phyloP scores from a whole-genome alignment of 345 rosid genomes.

The Nephelium lappaceum region DNA sequence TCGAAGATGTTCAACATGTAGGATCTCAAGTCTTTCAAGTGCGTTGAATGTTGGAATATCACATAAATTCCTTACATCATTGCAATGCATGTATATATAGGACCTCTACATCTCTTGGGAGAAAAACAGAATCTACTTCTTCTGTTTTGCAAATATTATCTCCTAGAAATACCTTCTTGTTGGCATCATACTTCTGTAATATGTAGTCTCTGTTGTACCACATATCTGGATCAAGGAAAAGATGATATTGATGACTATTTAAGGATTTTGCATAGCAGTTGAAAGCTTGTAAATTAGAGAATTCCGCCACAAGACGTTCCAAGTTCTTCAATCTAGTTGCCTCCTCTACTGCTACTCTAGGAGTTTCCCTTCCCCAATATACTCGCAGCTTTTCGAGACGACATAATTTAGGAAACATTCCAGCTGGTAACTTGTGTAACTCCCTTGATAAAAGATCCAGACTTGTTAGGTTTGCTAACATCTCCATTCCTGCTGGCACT shows the following conservation, averaged over 20 bases:
- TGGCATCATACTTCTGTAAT: neutral
- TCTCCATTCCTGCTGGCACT: neutral
- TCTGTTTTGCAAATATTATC: neutral
- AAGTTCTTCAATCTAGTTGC: constrained; percentile 12
- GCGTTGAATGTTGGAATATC: neutral
- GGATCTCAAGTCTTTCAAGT: neutral
- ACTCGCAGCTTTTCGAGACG: neutral
- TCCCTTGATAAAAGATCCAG: constrained; percentile 5
- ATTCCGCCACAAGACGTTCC: neutral
- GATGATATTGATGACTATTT: neutral
- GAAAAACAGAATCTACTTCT: neutral
- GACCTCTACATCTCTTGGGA: neutral
- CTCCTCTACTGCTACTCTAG: constrained; percentile 3
- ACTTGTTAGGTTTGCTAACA: constrained; percentile 15
- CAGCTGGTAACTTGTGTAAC: constrained; percentile 4
- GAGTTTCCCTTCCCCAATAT: neutral
- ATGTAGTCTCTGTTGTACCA: neutral
- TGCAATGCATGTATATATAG: neutral
- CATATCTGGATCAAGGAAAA: neutral
- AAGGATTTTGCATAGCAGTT: neutral
- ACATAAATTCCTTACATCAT: neutral
- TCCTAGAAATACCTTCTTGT: neutral
- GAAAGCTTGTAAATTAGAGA: neutral
- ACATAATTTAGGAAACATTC: constrained; percentile 7
- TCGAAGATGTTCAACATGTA: neutral